Evolutionary conservation across 345 rosid genomes (phyloP), one percentile per base, ranked within the genome.

Genomic region (Citrus unshiu): DNA sequence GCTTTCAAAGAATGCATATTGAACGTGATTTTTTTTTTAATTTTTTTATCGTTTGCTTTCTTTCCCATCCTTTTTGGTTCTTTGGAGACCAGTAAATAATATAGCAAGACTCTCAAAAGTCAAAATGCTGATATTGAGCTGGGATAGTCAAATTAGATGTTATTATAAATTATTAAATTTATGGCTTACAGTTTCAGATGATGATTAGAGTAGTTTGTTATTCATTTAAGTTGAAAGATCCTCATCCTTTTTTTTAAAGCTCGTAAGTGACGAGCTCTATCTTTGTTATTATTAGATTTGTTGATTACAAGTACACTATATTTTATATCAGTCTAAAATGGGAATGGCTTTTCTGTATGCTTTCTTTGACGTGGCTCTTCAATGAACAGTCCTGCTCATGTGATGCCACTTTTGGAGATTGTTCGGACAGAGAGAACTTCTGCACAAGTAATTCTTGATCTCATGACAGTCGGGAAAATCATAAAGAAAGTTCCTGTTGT

Each of bases 401-500:
- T 94, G 77, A 96, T 94, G 99, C 90, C 99, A 67, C 95, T 96
- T 80, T 88, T 94, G 77, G 99, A 96, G 93, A 94, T 94, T 77
- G 97, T 96, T 63, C 86, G 95, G 72, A 85, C 98, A 18, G 86
- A 90, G 67, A 93, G 82, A 72, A 96, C 98, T 76, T 94, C 97
- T 68, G 88, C 95, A 18, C 98, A 96, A 86, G 94, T 85, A 61
- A 91, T 93, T 81, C 90, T 96, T 67, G 98, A 96, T 90, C 97
- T 96, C 83, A 89, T 94, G 93, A 68, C 95, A 25, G 86, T 93
- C 72, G 97, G 98, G 62, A 96, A 93, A 79, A 77, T 79, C 75
- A 94, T 91, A 87, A 93, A 91, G 90, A 96, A 96, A 85, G 93
- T 91, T 82, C 97, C 99, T 0, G 97, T 96, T 40, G 99, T 94